Evolutionary conservation across 352 stramenopile species (phyloP), one percentile per base, ranked within the genome.

Genomic region (Thalassiosira livingstoniorum): DNA sequence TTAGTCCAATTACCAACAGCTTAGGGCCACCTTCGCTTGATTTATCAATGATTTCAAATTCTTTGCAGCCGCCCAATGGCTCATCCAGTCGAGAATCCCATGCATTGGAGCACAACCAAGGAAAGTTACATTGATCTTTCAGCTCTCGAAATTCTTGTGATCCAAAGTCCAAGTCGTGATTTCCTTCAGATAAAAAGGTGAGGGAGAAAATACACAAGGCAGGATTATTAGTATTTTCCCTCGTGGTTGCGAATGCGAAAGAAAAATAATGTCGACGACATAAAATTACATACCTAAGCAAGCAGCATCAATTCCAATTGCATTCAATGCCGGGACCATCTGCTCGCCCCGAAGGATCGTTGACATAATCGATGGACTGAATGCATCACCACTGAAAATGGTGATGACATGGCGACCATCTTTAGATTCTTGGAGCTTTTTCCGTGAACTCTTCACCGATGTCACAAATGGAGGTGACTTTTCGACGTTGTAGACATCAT

Each of bases 91-190:
- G 3, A 27, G 42, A 18, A 35, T 75, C 34, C 0, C 29, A 63
- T 39, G 84, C 85, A 57, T 93, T 93, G 29, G 53, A 82, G n/a
- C 88, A 82, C n/a, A 93, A 55, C 89, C 89, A 93, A 18, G 89
- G 89, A 75, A 93, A 92, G 25, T 86, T 72, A 73, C 80, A 91
- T 47, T 75, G 15, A 2, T 72, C 42, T 42, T 68, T 64, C 2
- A 86, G 70, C 15, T 82, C 45, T 27, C 58, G 45, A 51, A 92
- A 80, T 35, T 90, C 78, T 13, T 86, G 66, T 23, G 91, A 23
- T 21, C 88, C 88, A 87, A 90, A 91, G 74, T 93, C 89, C 23
- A 93, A 79, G 70, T 93, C 89, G 61, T 93, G 89, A 76, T 93
- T 93, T 31, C 89, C 89, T 75, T 35, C 37, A 11, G 15, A 25